phyloP scores from a whole-genome alignment of 352 stramenopile genomes.

The Globisporangium viniferum region DNA sequence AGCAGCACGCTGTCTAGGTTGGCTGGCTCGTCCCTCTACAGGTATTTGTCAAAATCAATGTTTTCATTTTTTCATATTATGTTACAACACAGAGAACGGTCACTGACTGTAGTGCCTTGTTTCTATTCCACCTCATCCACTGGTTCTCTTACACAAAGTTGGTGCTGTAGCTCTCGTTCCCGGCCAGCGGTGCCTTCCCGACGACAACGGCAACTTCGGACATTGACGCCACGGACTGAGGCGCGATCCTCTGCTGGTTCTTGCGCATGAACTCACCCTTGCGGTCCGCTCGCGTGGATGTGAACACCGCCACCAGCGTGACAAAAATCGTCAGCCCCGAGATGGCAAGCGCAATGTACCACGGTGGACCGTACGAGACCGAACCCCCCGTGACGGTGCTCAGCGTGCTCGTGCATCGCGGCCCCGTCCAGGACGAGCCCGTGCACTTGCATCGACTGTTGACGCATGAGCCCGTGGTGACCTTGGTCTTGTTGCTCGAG shows the following conservation, averaged over 20 bases:
- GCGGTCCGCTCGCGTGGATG: not conserved
- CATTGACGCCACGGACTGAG: not conserved
- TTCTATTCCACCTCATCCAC: not conserved
- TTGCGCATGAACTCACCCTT: constrained; percentile 1
- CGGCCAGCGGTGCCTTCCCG: not conserved
- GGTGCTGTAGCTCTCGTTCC: constrained; percentile 7
- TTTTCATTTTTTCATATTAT: not conserved
- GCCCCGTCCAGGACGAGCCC: constrained; percentile 29
- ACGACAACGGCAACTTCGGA: not conserved
- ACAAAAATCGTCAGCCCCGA: constrained; percentile 2
- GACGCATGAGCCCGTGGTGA: constrained; percentile 30
- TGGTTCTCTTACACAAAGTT: constrained; percentile 9
- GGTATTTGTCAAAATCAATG: not conserved
- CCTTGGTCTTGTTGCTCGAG: constrained; percentile 15
- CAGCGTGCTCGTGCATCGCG: constrained; percentile 25
- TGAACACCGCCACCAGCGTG: not conserved
- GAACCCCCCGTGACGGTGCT: not conserved
- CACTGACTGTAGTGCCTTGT: not conserved
- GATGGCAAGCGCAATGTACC: not conserved
- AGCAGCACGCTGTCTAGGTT: not conserved
- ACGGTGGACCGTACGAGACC: constrained; percentile 10
- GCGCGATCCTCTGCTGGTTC: constrained; percentile 2
- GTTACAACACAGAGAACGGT: not conserved
- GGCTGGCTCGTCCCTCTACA: not conserved
- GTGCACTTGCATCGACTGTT: constrained; percentile 30